Evolutionary conservation across 2,329 filamentous ascomycete species (phyloP), one percentile per base, ranked within the genome.

Genomic region (Ophiostoma sp.): DNA sequence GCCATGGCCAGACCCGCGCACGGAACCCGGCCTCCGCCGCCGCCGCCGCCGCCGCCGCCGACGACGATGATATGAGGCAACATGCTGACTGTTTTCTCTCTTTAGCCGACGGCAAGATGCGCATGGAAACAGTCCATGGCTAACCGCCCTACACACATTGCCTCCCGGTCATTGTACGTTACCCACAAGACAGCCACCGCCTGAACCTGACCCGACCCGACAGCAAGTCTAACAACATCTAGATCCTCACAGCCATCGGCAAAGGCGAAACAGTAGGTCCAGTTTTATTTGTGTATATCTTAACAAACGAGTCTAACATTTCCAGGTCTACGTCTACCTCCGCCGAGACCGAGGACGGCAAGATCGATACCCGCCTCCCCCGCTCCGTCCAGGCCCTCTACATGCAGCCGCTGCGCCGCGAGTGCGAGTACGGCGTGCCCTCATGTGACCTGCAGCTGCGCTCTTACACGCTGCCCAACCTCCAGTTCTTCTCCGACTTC

Each of bases 401-500:
- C 80, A 86, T 97, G 67, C 88, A 90, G 73, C 94, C 95, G 20
- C 84, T 98, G 68, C 92, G 91, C 76, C 89, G 91, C 73, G 83
- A 87, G 77, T 84, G 91, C 65, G 80, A 89, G 76, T 89, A 92
- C 77, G 92, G 92, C 68, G 86, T 97, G 48, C 93, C 93, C 15
- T 88, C 91, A 13, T 96, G 93, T 82, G 90, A 97, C 79, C 88
- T 99, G 44, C 95, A 99, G 79, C 83, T 99, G 67, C 92, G 95
- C 75, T 97, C 94, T 44, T 99, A 92, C 84, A 93, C 87, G 76
- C 84, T 94, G 48, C 92, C 93, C 72, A 95, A 96, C 75, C 87
- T 99, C 71, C 92, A 97, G 76, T 94, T 97, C 82, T 97, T 96
- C 78, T 86, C 90, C 79, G 95, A 99, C 81, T 98, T 99, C 78